Base-by-base conservation (phyloP, 2,329 filamentous ascomycete species). In the Clonostachys rosea region DNA sequence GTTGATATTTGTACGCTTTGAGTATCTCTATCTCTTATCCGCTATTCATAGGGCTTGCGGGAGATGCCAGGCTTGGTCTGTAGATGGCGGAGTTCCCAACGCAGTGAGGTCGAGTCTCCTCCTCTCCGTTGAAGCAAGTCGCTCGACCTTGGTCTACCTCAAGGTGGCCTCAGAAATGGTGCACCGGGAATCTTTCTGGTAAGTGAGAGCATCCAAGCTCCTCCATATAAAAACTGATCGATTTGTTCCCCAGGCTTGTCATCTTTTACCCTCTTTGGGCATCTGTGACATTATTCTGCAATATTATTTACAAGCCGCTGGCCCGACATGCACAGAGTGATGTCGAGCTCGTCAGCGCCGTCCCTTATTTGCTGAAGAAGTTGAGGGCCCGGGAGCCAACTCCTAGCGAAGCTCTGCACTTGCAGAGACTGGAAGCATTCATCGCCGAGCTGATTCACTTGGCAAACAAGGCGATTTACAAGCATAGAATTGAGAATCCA, bases 221-320 rank as follows among this genome's bases (percentile, higher is more conserved):
- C 5, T 39, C 17, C 9, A 30, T 10, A 30, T 2, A 30, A 10
- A 30, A 30, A 10, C 9, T 30, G 24, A 30, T 30, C 24, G 24
- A 30, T 10, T 8, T 5, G 10, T 14, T 10, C 6, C 5, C 45
- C 4, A 81, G 78, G 76, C 59, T 71, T n/a, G 58, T 80, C 5
- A 64, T 79, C 4, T 81, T 79, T 53, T 82, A 82, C 47, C 78
- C 78, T 1, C 71, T 78, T 47, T 73, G 74, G 0, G 78, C 78
- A 1, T 62, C 79, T 13, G 62, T 81, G 47, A 70, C 69, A 2
- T 63, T 83, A 1, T 83, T 82, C 54, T 78, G 73, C 62, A 78
- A 75, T 49, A 69, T 81, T 34, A 60, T 83, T 0, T 62, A 67
- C 20, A 65, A 75, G 33, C 78, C 79, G 0, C 59, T 69, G 0